Percentiles rank a stretch among this genome's conserved stretches.
These are phyloP conservation scores for Buddleja alternifolia DNA, from an alignment of 257 asterid genomes.

Conservation along the genomic window DNA sequence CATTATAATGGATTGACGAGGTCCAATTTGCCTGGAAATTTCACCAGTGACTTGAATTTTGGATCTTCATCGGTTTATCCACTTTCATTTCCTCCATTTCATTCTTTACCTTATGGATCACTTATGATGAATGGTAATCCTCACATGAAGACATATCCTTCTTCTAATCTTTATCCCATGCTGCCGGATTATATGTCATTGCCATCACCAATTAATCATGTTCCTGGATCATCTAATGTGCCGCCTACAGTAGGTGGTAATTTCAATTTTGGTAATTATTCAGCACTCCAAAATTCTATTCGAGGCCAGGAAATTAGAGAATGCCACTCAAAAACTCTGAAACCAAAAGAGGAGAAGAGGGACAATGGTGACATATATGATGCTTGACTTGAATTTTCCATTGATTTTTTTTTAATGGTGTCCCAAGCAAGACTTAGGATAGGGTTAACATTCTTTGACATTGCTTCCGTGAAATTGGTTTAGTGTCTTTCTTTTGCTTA, in stretches of 20 bases:
- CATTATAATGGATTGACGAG: slow-evolving; percentile 43
- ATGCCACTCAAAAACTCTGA: slow-evolving; percentile 33
- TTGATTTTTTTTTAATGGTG: neutral
- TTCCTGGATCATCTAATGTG: slow-evolving; percentile 27
- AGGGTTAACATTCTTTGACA: neutral
- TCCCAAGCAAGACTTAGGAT: neutral
- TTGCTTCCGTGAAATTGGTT: slow-evolving; percentile 10
- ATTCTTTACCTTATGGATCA: slow-evolving; percentile 30
- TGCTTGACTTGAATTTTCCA: slow-evolving; percentile 33
- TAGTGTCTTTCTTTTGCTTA: neutral
- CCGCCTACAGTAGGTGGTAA: slow-evolving; percentile 23
- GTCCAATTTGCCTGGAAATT: slow-evolving; percentile 41
- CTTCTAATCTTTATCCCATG: slow-evolving; percentile 31
- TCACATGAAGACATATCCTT: slow-evolving; percentile 22
- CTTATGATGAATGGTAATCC: slow-evolving; percentile 32
- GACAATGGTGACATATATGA: slow-evolving; percentile 40
- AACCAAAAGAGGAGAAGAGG: slow-evolving; percentile 59
- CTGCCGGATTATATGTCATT: slow-evolving; percentile 37
- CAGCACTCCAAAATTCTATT: slow-evolving; percentile 23
- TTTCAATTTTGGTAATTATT: slow-evolving; percentile 35
- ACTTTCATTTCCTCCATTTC: slow-evolving; percentile 45
- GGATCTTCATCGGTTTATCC: slow-evolving; percentile 50
- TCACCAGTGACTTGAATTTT: slow-evolving; percentile 37
- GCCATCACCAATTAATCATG: slow-evolving; percentile 32
- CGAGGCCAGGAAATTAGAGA: slow-evolving; percentile 38